phyloP scores from a whole-genome alignment of 805 yeast genomes.

The Hanseniaspora guilliermondii region DNA sequence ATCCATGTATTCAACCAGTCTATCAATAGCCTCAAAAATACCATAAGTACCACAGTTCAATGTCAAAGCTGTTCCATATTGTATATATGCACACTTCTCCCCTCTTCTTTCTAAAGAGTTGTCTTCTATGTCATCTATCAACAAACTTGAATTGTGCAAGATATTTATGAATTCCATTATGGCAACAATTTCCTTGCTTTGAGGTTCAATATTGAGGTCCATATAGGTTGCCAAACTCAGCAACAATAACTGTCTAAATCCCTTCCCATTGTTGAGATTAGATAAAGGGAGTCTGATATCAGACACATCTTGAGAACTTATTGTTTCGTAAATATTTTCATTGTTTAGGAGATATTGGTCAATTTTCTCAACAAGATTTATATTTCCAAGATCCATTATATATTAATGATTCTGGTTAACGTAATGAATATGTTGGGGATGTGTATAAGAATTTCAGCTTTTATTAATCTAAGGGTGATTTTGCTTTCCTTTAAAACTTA shows the following conservation, averaged over 20 bases:
- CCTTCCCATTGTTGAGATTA: slow-evolving; percentile 1
- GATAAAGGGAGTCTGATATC: background rate
- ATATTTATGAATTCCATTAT: slow-evolving; percentile 42
- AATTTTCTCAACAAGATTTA: background rate
- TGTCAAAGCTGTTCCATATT: slow-evolving; percentile 68
- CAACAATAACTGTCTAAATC: slow-evolving; percentile 2
- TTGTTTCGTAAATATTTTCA: background rate
- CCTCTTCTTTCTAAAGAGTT: slow-evolving; percentile 62
- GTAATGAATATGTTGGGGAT: too few relatives aligned
- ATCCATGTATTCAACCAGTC: slow-evolving; percentile 27
- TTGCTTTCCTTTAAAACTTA: too few relatives aligned
- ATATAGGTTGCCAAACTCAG: background rate
- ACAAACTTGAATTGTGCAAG: slow-evolving; percentile 52
- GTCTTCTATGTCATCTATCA: slow-evolving; percentile 87
- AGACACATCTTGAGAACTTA: background rate
- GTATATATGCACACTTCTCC: slow-evolving; percentile 60
- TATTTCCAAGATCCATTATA: background rate
- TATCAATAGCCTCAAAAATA: slow-evolving; percentile 56
- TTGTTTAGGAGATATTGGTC: background rate
- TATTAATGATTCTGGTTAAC: too few relatives aligned
- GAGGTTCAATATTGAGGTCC: background rate
- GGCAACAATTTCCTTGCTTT: slow-evolving; percentile 16
- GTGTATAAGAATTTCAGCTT: too few relatives aligned
- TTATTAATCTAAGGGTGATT: too few relatives aligned
- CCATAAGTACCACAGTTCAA: slow-evolving; percentile 70